Evolutionary conservation across 352 stramenopile species (phyloP), one percentile per base, ranked within the genome.

Genomic region (Phytophthora rubi): DNA sequence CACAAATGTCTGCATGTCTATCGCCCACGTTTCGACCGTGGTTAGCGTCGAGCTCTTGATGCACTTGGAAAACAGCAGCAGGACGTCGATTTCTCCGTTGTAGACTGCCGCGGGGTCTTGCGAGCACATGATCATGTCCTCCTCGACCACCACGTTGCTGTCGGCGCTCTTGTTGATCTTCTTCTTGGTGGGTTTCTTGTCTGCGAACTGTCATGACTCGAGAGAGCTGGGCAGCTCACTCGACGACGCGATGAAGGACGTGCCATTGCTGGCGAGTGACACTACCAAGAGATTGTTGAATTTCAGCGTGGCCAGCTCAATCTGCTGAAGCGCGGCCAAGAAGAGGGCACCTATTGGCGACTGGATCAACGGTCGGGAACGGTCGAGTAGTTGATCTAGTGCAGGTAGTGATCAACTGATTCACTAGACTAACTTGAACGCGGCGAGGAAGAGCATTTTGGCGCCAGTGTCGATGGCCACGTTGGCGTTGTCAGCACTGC

Each of bases 21-120:
- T 53, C 7, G 87, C 65, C 84, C 84, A 90, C 0, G 55, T 65
- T 15, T 86, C 72, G 23, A 90, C 72, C 5, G 54, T 65, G 15
- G 53, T 39, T 2, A 92, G 57, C 12, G 66, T 39, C 18, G 69
- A 65, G 10, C 70, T 52, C 55, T 73, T 72, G n/a, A 90, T 33
- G 35, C 82, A 90, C 53, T 88, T 85, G 47, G 82, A 89, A 60
- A 92, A 79, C 16, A 73, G 65, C 10, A 90, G 65, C 10, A 90
- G 28, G 2, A 88, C 80, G 18, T 77, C 81, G n/a, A 76, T 73
- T 2, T 61, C 42, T 13, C 58, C 70, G 30, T 67, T 45, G 37
- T 59, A 67, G 51, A 77, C 64, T 26, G 53, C 60, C 2, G 62
- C 16, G 0, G 53, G 6, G 18, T 26, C 21, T 39, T 73, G 52